A percentile compares a stretch with the other conserved stretches of the same genome.
phyloP scores from a whole-genome alignment of 371 early-diverging fungal species.

The Syncephalastrum contaminatum region DNA sequence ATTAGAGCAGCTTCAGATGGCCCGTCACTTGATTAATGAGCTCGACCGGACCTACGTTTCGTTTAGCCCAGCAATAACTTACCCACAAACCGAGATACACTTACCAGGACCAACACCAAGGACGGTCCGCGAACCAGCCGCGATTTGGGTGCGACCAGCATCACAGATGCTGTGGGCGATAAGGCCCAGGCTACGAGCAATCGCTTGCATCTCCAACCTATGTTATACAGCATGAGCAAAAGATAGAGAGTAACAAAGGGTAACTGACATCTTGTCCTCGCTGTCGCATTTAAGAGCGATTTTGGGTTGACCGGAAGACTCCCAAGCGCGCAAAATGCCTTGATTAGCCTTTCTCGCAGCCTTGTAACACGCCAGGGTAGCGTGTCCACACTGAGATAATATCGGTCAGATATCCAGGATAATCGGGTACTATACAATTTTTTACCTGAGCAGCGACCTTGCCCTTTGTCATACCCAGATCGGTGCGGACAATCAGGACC shows the following conservation, averaged over 20 bases:
- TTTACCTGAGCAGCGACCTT: conserved; percentile 92
- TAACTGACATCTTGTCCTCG: conserved; percentile 76
- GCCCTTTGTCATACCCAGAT: conserved; percentile 95
- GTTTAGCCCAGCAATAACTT: neutral
- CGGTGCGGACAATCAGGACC: conserved; percentile 84
- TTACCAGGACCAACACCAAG: conserved; percentile 94
- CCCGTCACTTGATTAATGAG: conserved; percentile 80
- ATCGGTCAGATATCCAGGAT: neutral
- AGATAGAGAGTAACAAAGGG: neutral
- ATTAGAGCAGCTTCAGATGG: conserved; percentile 80
- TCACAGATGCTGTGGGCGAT: conserved; percentile 86
- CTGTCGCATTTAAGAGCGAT: conserved; percentile 78
- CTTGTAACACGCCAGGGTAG: conserved; percentile 88
- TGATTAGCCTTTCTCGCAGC: conserved; percentile 49
- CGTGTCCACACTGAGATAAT: conserved; percentile 80
- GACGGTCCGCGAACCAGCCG: conserved; percentile 93
- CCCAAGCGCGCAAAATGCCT: conserved; percentile 71
- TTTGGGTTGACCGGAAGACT: conserved; percentile 82
- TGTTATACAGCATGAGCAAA: neutral
- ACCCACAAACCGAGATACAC: neutral
- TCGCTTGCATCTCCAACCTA: conserved; percentile 71
- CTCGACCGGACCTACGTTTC: conserved; percentile 62
- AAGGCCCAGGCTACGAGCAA: conserved; percentile 70
- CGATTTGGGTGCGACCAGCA: conserved; percentile 98
- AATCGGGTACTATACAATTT: neutral